Conservation (phyloP, 1,139 yeast genomes). For the Geotrichum cucujoidarum region DNA sequence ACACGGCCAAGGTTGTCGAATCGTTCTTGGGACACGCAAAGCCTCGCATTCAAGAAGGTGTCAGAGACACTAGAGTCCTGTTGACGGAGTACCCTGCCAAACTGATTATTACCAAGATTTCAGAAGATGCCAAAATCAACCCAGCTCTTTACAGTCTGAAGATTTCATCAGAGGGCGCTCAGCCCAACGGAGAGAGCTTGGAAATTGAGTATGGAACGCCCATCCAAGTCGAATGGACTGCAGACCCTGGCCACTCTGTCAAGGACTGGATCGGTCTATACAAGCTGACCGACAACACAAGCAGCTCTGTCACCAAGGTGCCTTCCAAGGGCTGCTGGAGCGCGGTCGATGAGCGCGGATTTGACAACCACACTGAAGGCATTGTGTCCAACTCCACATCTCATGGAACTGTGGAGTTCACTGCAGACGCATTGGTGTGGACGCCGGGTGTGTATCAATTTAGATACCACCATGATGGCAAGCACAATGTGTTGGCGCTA, state of each 20-base stretch:
- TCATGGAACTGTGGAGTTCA: constrained; percentile 51
- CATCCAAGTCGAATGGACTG: constrained; percentile 52
- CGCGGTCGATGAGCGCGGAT: constrained; percentile 42
- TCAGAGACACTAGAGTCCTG: constrained; percentile 33
- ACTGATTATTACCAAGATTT: constrained; percentile 34
- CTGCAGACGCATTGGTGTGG: constrained; percentile 52
- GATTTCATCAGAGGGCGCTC: constrained; percentile 17
- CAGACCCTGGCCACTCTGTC: constrained; percentile 44
- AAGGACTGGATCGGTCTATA: constrained; percentile 81
- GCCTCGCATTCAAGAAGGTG: constrained; percentile 29
- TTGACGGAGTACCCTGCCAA: constrained; percentile 38
- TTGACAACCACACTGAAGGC: constrained; percentile 22
- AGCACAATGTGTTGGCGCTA: constrained; percentile 65
- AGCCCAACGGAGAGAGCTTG: constrained; percentile 12
- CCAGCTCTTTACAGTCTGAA: constrained; percentile 28
- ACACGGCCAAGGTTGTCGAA: constrained; percentile 36
- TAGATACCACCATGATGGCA: constrained; percentile 64
- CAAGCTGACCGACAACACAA: constrained; percentile 56
- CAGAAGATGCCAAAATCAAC: constrained; percentile 32
- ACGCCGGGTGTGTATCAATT: constrained; percentile 72
- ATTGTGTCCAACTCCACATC: constrained; percentile 29
- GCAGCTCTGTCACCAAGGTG: constrained; percentile 55
- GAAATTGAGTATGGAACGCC: constrained; percentile 43
- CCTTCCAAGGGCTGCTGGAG: constrained; percentile 72
- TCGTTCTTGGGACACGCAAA: constrained; percentile 33